Evolutionary conservation across 2,329 filamentous ascomycete species (phyloP), one percentile per base, ranked within the genome.

Genomic region (Penicillium sp.): DNA sequence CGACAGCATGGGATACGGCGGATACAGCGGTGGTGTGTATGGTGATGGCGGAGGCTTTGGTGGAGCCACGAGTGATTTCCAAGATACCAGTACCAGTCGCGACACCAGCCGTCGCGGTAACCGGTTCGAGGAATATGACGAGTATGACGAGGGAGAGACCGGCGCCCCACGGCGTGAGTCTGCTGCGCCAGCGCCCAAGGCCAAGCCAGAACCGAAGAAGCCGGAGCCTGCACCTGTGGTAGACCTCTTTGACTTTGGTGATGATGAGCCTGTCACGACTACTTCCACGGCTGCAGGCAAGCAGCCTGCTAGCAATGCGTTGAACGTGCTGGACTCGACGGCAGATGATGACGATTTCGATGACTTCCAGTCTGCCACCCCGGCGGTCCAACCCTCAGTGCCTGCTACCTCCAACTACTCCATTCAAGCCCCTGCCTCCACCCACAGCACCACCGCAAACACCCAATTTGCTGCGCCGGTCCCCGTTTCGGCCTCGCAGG

Each of bases 41-140:
- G 68, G 68, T 19, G 68, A 70, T 37, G 68, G 68, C 12, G 68
- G 68, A 55, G 68, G 68, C 10, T 70, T 70, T 17, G 68, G 68
- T 24, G 68, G 68, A 12, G 62, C 63, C 47, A 60, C 67, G 7
- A 61, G 63, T 69, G 90, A 92, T 56, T 96, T 90, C 79, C 85
- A 88, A 61, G 88, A 91, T 69, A 79, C 83, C 24, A 56, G 53
- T 69, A 79, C 83, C 24, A 56, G 53, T 30, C 33, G 56, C 30
- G 53, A 55, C 28, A 60, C 55, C 19, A 81, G 86, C 37, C 76
- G 78, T 61, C 83, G 89, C 61, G 82, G 84, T 59, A 93, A 96
- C 67, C 87, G 89, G 67, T 99, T 97, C 70, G 94, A 98, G 70
- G 95, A 97, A 78, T 99, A 99, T 73, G 93, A 99, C 74, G 95